Percentiles rank a stretch among this genome's conserved stretches.
Evolutionary conservation across 2,329 filamentous ascomycete genomes (phyloP).

Genomic region (Amphichorda felina): DNA sequence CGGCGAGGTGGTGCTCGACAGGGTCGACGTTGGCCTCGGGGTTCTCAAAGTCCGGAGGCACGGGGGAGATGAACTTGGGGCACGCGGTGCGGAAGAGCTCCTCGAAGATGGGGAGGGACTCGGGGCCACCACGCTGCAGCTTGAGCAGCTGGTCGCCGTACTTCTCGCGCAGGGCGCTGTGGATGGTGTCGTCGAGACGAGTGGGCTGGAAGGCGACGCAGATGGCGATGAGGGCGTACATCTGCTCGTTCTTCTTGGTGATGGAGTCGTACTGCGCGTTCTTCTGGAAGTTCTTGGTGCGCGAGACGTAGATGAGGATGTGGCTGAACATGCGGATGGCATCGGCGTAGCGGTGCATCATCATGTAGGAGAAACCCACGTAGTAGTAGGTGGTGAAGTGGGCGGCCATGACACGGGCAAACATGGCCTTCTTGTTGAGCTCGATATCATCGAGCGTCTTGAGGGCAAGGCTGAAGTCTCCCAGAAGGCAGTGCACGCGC

Average conservation of each 20-base stretch:
- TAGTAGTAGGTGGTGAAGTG: conserved; percentile 99
- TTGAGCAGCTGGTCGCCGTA: conserved; percentile 97
- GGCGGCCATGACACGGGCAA: conserved; percentile 96
- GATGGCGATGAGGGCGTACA: conserved; percentile 98
- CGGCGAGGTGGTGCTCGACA: conserved; percentile 87
- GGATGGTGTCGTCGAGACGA: conserved; percentile 95
- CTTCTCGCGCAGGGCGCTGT: conserved; percentile 95
- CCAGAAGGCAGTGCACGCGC: conserved; percentile 89
- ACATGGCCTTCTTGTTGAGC: conserved; percentile 99
- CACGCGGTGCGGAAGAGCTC: conserved; percentile 96
- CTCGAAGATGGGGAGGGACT: conserved; percentile 92
- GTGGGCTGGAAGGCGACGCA: conserved; percentile 98
- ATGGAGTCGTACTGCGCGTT: conserved; percentile 96
- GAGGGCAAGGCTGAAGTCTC: conserved; percentile 94
- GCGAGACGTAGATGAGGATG: conserved; percentile 96
- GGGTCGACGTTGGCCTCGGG: conserved; percentile 93
- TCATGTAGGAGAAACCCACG: conserved; percentile 99
- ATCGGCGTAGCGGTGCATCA: conserved; percentile 99
- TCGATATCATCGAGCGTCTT: conserved; percentile 99
- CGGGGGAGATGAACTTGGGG: conserved; percentile 98
- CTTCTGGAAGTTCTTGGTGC: conserved; percentile 99
- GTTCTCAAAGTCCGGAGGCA: conserved; percentile 95
- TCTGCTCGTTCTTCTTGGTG: conserved; percentile 99
- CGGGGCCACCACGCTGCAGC: conserved; percentile 90
- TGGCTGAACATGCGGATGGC: conserved; percentile 99